Base-by-base conservation (phyloP, 352 stramenopile species). In the Pseudoperonospora humuli region DNA sequence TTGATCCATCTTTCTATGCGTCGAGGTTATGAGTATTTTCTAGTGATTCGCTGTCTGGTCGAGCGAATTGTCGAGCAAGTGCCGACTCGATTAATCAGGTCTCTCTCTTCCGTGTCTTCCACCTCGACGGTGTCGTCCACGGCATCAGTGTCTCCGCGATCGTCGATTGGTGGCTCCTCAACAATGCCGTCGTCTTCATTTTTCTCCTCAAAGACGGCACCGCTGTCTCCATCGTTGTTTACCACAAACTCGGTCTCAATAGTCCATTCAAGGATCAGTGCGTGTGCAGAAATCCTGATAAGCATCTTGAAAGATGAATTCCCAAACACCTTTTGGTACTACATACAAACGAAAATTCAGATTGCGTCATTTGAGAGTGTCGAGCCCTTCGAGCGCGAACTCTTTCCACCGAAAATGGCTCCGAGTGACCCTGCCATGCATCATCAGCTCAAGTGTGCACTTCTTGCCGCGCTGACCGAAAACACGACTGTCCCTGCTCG, bases 321-420 rank as follows among this genome's bases (percentile, higher is more conserved):
- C 17, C 76, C 76, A 1, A 86, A 89, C 41, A 89, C 76, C 15
- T 86, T 86, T 42, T 63, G 70, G 13, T 89, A 84, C 32, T 85
- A 71, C 38, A 79, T 81, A 15, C 74, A 86, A 36, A 67, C 68
- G 1, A 79, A 67, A 25, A 52, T 84, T 25, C 76, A 86, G 36
- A 26, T 89, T 7, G 67, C 74, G 10, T 89, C 76, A 9, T 89
- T 79, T 41, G 76, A 89, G 27, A 81, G 60, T n/a, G 70, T 89
- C 1, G 70, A 78, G 17, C 21, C 67, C 0, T 89, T 84, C 56
- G 76, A 89, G 33, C 59, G 61, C 0, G 74, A 86, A 42, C 54
- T 89, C 0, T 86, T 85, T 31, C 72, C 76, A 2, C 55, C 63
- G 1, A 76, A 62, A 33, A 64, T 64, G 18, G 46, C 67, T 14